Conservation (phyloP, 2,329 filamentous ascomycete genomes). For the Colletotrichum siamense region DNA sequence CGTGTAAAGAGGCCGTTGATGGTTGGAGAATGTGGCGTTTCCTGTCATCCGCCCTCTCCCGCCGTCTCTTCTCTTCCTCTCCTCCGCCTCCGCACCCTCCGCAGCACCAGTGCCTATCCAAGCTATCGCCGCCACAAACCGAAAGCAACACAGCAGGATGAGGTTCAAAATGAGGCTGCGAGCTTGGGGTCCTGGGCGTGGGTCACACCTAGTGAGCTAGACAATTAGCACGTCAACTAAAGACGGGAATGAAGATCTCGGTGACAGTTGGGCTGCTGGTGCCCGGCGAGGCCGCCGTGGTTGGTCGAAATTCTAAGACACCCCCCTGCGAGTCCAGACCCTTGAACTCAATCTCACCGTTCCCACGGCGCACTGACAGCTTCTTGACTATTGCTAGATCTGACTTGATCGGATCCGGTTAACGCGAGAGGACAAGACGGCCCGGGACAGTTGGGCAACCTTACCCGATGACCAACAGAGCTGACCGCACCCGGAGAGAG, state of each 20-base stretch:
- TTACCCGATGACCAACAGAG: neutral
- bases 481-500: constrained; percentile 2
- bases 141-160: neutral
- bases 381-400: neutral
- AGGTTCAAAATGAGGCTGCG: neutral
- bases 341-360: neutral
- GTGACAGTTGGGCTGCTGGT: neutral
- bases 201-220: neutral
- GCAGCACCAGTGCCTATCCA: neutral
- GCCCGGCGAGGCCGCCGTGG: neutral
- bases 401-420: constrained; percentile 4
- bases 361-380: neutral
- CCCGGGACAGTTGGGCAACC: neutral
- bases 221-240: neutral
- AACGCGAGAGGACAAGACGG: neutral
- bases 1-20: neutral
- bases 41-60: neutral
- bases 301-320: neutral
- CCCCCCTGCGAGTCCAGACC: neutral
- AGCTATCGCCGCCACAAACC: neutral
- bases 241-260: constrained; percentile 1
- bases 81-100: neutral
- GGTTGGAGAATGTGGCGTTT: neutral
- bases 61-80: neutral
- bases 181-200: neutral